Conservation (phyloP, 1,139 yeast species). For the Diutina sp. region DNA sequence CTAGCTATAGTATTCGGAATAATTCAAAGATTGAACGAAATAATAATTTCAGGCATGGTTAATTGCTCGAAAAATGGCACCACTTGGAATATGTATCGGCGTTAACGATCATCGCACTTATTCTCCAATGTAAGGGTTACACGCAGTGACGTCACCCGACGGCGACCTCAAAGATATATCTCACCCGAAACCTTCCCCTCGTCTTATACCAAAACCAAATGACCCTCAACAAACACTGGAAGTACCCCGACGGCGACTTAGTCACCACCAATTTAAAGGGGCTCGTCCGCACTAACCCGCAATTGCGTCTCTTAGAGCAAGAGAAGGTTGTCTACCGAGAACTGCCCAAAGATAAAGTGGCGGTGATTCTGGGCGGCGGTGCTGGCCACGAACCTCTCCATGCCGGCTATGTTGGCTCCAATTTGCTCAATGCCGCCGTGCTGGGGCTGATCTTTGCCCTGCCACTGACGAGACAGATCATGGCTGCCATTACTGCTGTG, state of each 20-base stretch:
- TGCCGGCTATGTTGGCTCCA: constrained; percentile 81
- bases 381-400: constrained; percentile 94
- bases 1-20: no score
- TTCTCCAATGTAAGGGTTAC: not conserved
- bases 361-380: constrained; percentile 84
- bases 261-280: constrained; percentile 58
- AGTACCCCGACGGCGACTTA: constrained; percentile 39
- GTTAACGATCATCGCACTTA: not conserved
- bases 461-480: constrained; percentile 80
- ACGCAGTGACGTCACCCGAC: not conserved
- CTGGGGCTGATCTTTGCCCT: constrained; percentile 85
- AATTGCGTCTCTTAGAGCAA: constrained; percentile 44
- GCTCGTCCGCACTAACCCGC: constrained; percentile 56
- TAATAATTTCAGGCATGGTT: no score
- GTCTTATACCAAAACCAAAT: not conserved
- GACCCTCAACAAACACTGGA: constrained; percentile 36
- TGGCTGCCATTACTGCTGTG: constrained; percentile 56
- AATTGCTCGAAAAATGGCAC: no score
- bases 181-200: not conserved
- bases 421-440: constrained; percentile 76
- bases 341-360: constrained; percentile 35
- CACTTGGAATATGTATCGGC: not conserved
- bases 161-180: not conserved
- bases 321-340: constrained; percentile 54
- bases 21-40: no score